Percentiles rank a stretch among this genome's conserved stretches.
phyloP scores from a whole-genome alignment of 2,329 filamentous ascomycete species.

The Cytospora piceicola region DNA sequence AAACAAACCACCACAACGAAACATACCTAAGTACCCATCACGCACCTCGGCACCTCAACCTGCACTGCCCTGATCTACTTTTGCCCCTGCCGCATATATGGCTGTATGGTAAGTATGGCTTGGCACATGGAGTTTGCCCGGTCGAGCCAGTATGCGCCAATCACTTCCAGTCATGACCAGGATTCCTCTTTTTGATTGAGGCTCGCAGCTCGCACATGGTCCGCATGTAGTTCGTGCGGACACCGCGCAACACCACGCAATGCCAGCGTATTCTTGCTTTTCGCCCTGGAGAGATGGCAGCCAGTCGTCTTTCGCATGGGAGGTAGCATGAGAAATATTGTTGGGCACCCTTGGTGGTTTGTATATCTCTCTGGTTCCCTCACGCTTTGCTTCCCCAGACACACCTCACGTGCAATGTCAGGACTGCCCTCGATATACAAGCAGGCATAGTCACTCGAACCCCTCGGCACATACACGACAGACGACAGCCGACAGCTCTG shows the following conservation, averaged over 20 bases:
- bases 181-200: too few relatives aligned
- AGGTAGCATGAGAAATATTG: neutral
- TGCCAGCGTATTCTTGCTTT: neutral
- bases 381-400: neutral
- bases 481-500: neutral
- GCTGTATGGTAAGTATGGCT: neutral
- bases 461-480: too few relatives aligned
- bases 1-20: neutral
- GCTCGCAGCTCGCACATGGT: too few relatives aligned
- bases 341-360: neutral
- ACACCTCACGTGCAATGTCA: neutral
- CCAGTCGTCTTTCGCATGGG: neutral
- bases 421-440: too few relatives aligned
- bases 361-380: neutral
- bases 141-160: neutral
- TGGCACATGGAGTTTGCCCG: neutral
- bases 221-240: too few relatives aligned
- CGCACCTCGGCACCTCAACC: neutral
- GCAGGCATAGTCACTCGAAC: neutral
- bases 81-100: too few relatives aligned
- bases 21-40: neutral
- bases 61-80: neutral
- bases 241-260: neutral
- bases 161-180: too few relatives aligned
- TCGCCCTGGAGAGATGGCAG: neutral